Evolutionary conservation across 148 eudicot genomes (phyloP).

Genomic region (Hydrangea macrophylla): DNA sequence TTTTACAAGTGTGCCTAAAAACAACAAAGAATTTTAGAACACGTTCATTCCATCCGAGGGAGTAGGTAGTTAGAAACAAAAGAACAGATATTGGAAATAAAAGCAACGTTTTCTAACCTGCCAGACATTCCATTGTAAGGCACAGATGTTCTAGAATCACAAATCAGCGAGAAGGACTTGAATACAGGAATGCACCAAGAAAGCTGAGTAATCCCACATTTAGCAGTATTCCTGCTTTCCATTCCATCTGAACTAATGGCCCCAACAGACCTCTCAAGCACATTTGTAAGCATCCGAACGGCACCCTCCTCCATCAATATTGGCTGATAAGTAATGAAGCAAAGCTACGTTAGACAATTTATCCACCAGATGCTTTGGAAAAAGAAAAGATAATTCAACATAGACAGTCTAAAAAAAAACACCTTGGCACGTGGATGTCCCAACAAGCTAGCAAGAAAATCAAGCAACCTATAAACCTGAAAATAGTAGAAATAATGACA

Average conservation of each 20-base stretch:
- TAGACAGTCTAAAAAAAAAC: neutral
- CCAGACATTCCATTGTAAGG: slow-evolving; percentile 31
- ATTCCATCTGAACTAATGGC: slow-evolving; percentile 32
- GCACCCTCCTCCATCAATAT: slow-evolving; percentile 60
- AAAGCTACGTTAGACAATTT: slow-evolving; percentile 11
- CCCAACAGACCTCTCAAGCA: slow-evolving; percentile 54
- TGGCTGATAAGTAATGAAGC: slow-evolving; percentile 48
- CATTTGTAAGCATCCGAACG: slow-evolving; percentile 51
- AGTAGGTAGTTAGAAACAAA: neutral
- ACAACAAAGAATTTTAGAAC: slow-evolving; percentile 15
- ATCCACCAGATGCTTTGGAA: neutral
- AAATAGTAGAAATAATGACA: slow-evolving; percentile 9
- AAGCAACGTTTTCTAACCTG: slow-evolving; percentile 38
- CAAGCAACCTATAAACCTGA: slow-evolving; percentile 72
- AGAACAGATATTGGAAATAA: neutral
- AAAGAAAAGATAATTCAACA: neutral
- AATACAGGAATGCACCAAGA: slow-evolving; percentile 71
- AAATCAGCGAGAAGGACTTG: slow-evolving; percentile 57
- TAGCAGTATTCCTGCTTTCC: slow-evolving; percentile 35
- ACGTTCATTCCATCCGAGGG: neutral
- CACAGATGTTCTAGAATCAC: slow-evolving; percentile 42
- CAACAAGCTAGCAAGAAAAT: slow-evolving; percentile 60
- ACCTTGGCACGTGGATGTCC: slow-evolving; percentile 98
- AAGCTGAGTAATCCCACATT: slow-evolving; percentile 40
- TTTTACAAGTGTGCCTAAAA: slow-evolving; percentile 34